phyloP scores from a whole-genome alignment of 2,329 filamentous ascomycete genomes.

The Botryosphaeria dothidea region DNA sequence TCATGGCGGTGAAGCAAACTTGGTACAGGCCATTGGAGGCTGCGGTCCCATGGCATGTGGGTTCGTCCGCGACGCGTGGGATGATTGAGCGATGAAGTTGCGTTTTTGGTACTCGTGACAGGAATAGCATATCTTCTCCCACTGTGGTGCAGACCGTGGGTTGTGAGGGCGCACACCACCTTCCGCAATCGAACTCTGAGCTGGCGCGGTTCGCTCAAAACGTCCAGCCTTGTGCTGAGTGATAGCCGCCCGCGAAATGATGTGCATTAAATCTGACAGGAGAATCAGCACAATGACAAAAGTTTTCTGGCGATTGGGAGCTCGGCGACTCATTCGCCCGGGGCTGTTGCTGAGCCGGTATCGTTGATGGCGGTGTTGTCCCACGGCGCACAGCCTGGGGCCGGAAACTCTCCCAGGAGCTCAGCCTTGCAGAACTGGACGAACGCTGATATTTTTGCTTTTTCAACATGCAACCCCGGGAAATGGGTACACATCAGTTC shows the following conservation, averaged over 20 bases:
- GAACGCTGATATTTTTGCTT: background rate
- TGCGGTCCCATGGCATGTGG: constrained; percentile 53
- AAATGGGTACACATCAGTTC: background rate
- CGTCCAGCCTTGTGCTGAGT: background rate
- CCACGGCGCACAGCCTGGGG: background rate
- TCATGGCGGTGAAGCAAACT: constrained; percentile 76
- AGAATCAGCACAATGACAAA: constrained; percentile 2
- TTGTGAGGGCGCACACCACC: background rate
- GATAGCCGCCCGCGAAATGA: background rate
- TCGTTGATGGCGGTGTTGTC: background rate
- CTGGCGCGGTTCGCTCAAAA: background rate
- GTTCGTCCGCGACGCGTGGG: background rate
- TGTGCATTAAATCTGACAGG: background rate
- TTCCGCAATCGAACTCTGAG: background rate
- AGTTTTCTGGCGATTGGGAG: background rate
- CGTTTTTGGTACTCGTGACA: background rate
- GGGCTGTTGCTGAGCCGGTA: background rate
- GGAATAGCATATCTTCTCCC: background rate
- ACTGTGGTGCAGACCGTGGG: background rate
- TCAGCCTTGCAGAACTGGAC: constrained; percentile 1
- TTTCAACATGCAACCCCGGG: background rate
- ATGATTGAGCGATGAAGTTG: constrained; percentile 3
- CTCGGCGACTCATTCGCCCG: background rate
- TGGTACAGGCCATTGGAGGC: constrained; percentile 85
- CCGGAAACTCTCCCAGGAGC: too few species aligned